A percentile compares a stretch with the other conserved stretches of the same genome.
Conservation (phyloP, 306 rosid species). For the Luffa acutangula region DNA sequence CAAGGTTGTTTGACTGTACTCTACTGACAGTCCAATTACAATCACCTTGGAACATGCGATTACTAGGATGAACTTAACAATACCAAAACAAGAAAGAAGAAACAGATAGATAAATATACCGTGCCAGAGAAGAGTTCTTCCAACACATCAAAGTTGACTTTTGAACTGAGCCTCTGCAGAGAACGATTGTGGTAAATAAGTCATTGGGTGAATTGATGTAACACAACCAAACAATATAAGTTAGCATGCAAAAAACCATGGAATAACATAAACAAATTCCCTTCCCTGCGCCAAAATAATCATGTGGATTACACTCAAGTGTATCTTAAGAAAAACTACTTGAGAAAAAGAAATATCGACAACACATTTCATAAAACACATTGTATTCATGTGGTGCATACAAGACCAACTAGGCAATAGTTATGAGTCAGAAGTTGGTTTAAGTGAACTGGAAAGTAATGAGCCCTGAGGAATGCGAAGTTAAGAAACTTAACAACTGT, state of each 20-base stretch:
- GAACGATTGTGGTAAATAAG: neutral
- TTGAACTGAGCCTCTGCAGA: slow-evolving; percentile 6
- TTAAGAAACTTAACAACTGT: neutral
- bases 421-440: too few species aligned
- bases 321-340: neutral
- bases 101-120: neutral
- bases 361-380: neutral
- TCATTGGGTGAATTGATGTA: neutral
- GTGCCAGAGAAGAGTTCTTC: neutral
- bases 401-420: neutral
- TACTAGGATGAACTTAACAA: neutral
- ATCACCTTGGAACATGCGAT: neutral
- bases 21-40: neutral
- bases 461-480: neutral
- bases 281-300: neutral
- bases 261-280: neutral
- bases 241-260: neutral
- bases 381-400: neutral
- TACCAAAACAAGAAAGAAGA: neutral
- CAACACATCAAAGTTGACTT: slow-evolving; percentile 6
- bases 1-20: neutral
- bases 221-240: neutral
- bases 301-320: neutral
- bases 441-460: neutral
- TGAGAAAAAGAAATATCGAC: neutral